Evolutionary conservation across 140 eudicot species (phyloP).

Genomic region (Stevia rebaudiana): DNA sequence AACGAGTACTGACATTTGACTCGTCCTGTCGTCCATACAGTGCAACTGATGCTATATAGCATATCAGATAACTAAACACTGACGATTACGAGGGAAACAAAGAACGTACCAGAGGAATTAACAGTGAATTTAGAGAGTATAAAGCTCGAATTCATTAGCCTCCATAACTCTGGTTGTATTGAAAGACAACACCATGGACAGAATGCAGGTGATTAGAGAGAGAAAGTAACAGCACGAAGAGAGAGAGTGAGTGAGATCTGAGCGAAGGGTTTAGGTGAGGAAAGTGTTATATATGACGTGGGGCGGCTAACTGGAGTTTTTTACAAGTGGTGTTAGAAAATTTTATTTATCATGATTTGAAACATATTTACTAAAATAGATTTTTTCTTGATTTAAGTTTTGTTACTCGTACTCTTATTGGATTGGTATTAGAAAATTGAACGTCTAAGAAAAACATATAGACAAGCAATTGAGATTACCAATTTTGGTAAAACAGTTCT

Average conservation of each 20-base stretch:
- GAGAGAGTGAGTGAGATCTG: too few relatives aligned
- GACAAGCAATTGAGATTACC: too few relatives aligned
- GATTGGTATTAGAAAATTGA: too few relatives aligned
- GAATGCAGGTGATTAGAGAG: conserved; percentile 11
- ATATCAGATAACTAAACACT: not conserved
- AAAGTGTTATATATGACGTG: conserved; percentile 27
- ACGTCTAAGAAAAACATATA: too few relatives aligned
- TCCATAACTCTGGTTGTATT: conserved; percentile 35
- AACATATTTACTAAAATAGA: too few relatives aligned
- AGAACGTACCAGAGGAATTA: conserved; percentile 8
- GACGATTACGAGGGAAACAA: not conserved
- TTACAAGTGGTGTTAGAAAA: too few relatives aligned
- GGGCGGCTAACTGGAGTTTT: conserved; percentile 2
- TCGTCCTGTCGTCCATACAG: not conserved
- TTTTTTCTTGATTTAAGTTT: too few relatives aligned
- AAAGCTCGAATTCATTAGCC: conserved; percentile 47
- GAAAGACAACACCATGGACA: conserved; percentile 7
- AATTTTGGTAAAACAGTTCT: too few relatives aligned
- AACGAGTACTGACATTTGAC: not conserved
- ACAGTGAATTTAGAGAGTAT: conserved; percentile 14
- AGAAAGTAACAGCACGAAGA: too few relatives aligned
- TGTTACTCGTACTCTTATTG: too few relatives aligned
- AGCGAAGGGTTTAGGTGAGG: conserved; percentile 31
- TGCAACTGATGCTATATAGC: not conserved
- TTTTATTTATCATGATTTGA: too few relatives aligned